Base-by-base conservation (phyloP, 768 basidiomycete genomes). In the Mrakia frigida region DNA sequence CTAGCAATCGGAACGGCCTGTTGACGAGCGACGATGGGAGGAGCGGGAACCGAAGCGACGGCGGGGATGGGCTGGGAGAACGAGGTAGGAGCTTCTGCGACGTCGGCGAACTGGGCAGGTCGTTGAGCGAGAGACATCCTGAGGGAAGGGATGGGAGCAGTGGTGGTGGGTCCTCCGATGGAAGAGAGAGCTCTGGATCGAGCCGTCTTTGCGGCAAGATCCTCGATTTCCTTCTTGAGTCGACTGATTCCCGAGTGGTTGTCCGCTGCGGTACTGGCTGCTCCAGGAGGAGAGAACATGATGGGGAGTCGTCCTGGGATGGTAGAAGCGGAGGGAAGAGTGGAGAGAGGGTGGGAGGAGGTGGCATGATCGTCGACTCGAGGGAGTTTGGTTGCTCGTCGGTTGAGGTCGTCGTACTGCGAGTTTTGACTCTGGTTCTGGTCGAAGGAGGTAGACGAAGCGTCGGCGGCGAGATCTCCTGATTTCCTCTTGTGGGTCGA, bases 111-210 rank as follows among this genome's bases (percentile, higher is more conserved):
- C 2, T 69, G 68, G 14, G 69, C 31, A n/a, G 28, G 43, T 50
- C 50, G 69, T 13, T 68, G 65, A 41, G 39, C 65, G 65, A 68
- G 65, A 1, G 65, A 68, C 65, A 39, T 68, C 39, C 65, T 43
- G 18, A 68, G 35, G 11, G 10, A 25, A 10, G 65, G 39, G 25
- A n/a, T 35, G 35, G 65, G 35, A 37, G 65, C 39, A n/a, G 65
- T 23, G 6, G 65, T 21, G 25, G 25, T 6, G 9, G 65, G 39
- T 41, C 21, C 37, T 68, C 70, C 70, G 46, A 72, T 72, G 70
- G 46, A 52, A 33, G 70, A 72, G 70, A 72, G 70, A 28, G 46
- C 70, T 72, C 70, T 33, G 18, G 70, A 53, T 21, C 70, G 70
- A 53, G 70, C 70, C 2, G n/a, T 52, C 53, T 53, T 72, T 28